These are phyloP conservation scores for Cutaneotrichosporon spelunceum DNA, from an alignment of 1,284 basidiomycete genomes.

Conservation along the genomic window DNA sequence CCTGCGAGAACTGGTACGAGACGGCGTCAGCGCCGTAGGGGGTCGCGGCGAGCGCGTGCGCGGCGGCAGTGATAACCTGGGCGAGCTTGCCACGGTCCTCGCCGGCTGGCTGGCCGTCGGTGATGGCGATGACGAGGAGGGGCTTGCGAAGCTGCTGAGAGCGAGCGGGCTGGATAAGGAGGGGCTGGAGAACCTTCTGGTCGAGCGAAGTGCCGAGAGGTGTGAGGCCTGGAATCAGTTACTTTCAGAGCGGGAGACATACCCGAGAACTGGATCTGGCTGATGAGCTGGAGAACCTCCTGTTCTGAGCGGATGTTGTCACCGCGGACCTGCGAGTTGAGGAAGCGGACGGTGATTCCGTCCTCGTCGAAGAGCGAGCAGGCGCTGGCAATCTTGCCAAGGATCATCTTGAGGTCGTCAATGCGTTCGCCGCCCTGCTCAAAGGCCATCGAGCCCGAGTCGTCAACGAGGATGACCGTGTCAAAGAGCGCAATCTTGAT, in stretches of 20 bases:
- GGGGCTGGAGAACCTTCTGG: constrained; percentile 54
- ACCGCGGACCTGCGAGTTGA: constrained; percentile 52
- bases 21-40: constrained; percentile 29
- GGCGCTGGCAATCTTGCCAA: constrained; percentile 51
- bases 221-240: constrained; percentile 46
- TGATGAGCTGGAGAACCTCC: constrained; percentile 38
- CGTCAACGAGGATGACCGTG: constrained; percentile 50
- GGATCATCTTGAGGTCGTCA: constrained; percentile 52
- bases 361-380: constrained; percentile 54
- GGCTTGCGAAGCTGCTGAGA: constrained; percentile 51
- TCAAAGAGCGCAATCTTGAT: constrained; percentile 52
- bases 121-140: constrained; percentile 51
- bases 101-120: constrained; percentile 52
- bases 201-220: constrained; percentile 52
- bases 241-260: constrained; percentile 17
- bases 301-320: constrained; percentile 52
- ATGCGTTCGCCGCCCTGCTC: constrained; percentile 52
- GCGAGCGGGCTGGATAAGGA: constrained; percentile 53
- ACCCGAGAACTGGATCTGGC: constrained; percentile 48
- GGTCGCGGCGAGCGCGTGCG: constrained; percentile 33
- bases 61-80: constrained; percentile 37
- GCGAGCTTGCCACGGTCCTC: constrained; percentile 40
- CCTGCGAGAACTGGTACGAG: constrained; percentile 25
- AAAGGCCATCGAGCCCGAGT: constrained; percentile 52
- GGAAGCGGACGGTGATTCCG: constrained; percentile 54